Base-by-base conservation (phyloP, 306 rosid species). In the Trifolium pratense region DNA sequence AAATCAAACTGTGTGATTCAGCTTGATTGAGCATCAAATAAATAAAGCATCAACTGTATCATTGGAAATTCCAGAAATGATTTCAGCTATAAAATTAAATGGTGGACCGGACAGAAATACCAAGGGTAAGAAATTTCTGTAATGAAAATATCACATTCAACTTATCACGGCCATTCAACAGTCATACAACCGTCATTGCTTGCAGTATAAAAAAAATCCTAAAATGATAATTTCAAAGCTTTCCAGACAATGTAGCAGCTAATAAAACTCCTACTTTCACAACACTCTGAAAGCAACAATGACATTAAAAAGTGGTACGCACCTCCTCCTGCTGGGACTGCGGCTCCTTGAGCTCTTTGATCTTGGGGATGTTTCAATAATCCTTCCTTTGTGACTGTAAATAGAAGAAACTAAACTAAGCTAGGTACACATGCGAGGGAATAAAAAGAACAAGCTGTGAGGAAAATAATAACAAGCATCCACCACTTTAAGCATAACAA, bases 351-450 rank as follows among this genome's bases (percentile, higher is more conserved):
- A 90, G 70, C 80, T 75, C 70, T 84, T 89, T 16, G 97, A 70
- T 76, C 75, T 87, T 3, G 88, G 83, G 61, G 71, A 39, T 17
- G 84, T 12, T 77, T 90, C 98, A 68, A 75, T 82, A 60, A 90
- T 80, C 85, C 89, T 86, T 82, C 98, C 98, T 77, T 92, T 92
- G 66, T 88, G 90, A 66, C 94, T 91, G 86, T 23, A 79, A 79
- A 80, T 14, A 37, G 12, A 73, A 78, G 45, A n/a, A 71, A 68
- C 16, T 31, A 9, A 67, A 76, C 26, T 65, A 26, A 78, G 69
- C 36, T 63, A 66, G 3, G 7, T 56, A 15, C 2, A 40, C 55
- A 23, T 26, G 18, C 65, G 61, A 0, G 49, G 43, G 10, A 68
- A 57, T 14, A 36, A 60, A 62, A 68, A 17, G 34, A 59, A 3